Evolutionary conservation across 1,284 basidiomycete genomes (phyloP).

Genomic region (Ganoderma boninense): DNA sequence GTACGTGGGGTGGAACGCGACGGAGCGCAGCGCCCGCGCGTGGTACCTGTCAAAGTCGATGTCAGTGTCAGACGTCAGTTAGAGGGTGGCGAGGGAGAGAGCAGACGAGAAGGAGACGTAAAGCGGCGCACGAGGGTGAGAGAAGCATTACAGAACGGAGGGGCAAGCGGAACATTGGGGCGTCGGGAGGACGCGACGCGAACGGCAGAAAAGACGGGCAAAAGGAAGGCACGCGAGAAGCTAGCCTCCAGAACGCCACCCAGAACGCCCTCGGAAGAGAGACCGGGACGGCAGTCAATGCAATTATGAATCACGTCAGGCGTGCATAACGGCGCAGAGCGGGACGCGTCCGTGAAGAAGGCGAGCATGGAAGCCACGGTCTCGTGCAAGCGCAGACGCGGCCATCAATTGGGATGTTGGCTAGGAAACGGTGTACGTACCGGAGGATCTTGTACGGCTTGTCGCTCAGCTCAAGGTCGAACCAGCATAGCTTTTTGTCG

Average conservation of each 20-base stretch:
- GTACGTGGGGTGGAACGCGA: slow-evolving; percentile 94
- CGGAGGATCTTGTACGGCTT: slow-evolving; percentile 97
- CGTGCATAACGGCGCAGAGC: background rate
- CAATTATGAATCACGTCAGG: background rate
- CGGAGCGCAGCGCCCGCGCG: slow-evolving; percentile 88
- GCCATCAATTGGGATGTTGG: slow-evolving; percentile 5
- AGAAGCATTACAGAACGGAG: background rate
- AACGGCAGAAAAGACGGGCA: slow-evolving; percentile 12
- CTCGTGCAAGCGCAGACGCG: background rate
- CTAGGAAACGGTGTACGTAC: slow-evolving; percentile 46
- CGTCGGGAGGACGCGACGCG: background rate
- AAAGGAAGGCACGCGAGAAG: slow-evolving; percentile 11
- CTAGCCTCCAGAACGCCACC: background rate
- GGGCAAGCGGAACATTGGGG: background rate
- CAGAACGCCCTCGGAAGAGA: background rate
- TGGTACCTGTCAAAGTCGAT: slow-evolving; percentile 75
- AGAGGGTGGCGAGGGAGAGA: background rate
- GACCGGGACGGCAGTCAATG: background rate
- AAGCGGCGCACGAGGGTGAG: background rate
- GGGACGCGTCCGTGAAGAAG: background rate
- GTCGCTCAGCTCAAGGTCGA: slow-evolving; percentile 94
- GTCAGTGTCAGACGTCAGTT: background rate
- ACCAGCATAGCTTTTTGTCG: slow-evolving; percentile 98
- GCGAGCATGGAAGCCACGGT: background rate
- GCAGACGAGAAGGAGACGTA: background rate